Conservation (phyloP, 2,329 filamentous ascomycete genomes). For the Diaporthe sp. region DNA sequence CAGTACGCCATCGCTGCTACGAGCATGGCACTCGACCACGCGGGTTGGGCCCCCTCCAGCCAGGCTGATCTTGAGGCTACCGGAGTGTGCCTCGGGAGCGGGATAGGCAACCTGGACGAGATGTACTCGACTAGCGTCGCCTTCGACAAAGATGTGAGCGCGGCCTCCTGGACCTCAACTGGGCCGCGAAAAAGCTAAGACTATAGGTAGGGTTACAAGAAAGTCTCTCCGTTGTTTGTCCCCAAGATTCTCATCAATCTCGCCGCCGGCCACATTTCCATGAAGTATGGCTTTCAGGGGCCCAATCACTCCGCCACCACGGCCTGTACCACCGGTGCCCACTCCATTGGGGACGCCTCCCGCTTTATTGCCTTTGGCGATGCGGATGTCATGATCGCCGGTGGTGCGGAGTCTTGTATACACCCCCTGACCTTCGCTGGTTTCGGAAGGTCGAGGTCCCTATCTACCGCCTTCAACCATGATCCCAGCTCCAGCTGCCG, state of each 20-base stretch:
- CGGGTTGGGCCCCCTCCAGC: slow-evolving; percentile 77
- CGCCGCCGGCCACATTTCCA: slow-evolving; percentile 93
- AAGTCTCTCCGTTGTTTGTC: slow-evolving; percentile 93
- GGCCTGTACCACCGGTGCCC: slow-evolving; percentile 95
- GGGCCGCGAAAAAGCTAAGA: slow-evolving; percentile 38
- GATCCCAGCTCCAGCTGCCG: slow-evolving; percentile 79
- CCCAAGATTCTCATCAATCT: slow-evolving; percentile 95
- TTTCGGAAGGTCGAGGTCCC: slow-evolving; percentile 87
- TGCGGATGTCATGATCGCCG: slow-evolving; percentile 96
- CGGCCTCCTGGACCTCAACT: slow-evolving; percentile 28
- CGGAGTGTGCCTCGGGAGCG: slow-evolving; percentile 93
- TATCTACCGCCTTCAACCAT: slow-evolving; percentile 86
- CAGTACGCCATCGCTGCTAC: slow-evolving; percentile 92
- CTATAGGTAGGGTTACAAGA: slow-evolving; percentile 81
- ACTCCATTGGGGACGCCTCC: slow-evolving; percentile 94
- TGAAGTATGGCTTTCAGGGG: slow-evolving; percentile 89
- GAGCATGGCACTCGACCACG: slow-evolving; percentile 87
- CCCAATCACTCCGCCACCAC: slow-evolving; percentile 95
- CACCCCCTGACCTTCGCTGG: slow-evolving; percentile 94
- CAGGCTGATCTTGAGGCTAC: slow-evolving; percentile 79
- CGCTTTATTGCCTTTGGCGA: slow-evolving; percentile 92
- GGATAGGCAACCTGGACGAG: slow-evolving; percentile 94
- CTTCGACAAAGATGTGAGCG: slow-evolving; percentile 78
- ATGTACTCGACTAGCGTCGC: slow-evolving; percentile 86
- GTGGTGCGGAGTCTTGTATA: slow-evolving; percentile 94